Evolutionary conservation across 2,329 filamentous ascomycete genomes (phyloP).

Genomic region (Colletotrichum tropicale): DNA sequence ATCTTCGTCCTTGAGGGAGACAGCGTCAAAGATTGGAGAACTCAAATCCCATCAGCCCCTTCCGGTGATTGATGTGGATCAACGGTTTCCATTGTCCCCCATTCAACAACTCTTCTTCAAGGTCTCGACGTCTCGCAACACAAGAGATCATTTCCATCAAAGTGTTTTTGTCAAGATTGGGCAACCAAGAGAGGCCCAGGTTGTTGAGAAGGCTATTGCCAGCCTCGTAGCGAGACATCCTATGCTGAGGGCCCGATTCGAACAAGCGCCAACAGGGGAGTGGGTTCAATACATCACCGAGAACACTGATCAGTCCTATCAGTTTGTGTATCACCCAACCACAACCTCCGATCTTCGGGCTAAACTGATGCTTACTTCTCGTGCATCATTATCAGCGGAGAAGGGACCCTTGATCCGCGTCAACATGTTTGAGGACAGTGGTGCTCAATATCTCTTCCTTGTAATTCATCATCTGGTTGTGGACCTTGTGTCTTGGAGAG

Average conservation of each 20-base stretch:
- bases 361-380: not conserved
- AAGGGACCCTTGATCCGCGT: constrained; percentile 23
- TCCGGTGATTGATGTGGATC: not conserved
- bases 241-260: constrained; percentile 7
- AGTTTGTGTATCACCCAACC: not conserved
- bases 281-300: not conserved
- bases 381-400: not conserved
- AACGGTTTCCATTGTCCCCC: not conserved
- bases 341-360: not conserved
- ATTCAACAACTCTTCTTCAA: constrained; percentile 6
- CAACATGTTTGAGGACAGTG: constrained; percentile 14
- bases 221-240: not conserved
- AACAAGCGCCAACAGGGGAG: not conserved
- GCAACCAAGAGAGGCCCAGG: not conserved
- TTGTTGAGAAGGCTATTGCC: not conserved
- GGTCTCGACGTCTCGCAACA: not conserved
- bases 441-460: constrained; percentile 31
- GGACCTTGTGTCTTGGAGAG: constrained; percentile 50
- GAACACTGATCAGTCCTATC: not conserved
- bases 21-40: not conserved
- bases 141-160: constrained; percentile 6
- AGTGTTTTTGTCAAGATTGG: not conserved
- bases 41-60: not conserved
- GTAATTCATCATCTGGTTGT: constrained; percentile 42
- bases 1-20: not conserved